phyloP scores from a whole-genome alignment of 1,284 basidiomycete species.

The Sporisorium sorghi region DNA sequence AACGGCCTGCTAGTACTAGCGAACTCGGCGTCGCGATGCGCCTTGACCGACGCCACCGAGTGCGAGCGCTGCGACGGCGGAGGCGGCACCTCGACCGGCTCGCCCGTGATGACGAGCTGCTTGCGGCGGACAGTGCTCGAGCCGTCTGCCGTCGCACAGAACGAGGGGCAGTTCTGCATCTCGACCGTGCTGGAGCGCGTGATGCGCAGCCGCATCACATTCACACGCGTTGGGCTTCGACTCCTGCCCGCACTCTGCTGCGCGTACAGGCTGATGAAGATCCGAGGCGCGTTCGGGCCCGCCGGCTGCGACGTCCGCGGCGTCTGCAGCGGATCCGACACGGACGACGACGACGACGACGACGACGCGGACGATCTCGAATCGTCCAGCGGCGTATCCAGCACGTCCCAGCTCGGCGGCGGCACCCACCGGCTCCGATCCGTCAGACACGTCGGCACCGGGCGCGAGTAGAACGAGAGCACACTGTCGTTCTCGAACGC shows the following conservation, averaged over 20 bases:
- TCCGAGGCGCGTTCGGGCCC: conserved; percentile 2
- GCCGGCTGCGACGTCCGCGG: conserved; percentile 6
- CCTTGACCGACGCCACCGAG: not conserved
- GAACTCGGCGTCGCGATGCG: not conserved
- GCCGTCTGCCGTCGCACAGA: not conserved
- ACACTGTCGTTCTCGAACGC: conserved; percentile 26
- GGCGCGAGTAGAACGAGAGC: conserved; percentile 1
- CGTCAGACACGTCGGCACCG: conserved; percentile 11
- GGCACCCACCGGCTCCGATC: conserved; percentile 24
- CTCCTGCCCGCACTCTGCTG: not conserved
- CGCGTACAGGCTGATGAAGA: conserved; percentile 15
- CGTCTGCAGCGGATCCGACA: conserved; percentile 21
- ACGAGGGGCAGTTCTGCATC: conserved; percentile 3
- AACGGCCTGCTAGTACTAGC: not conserved
- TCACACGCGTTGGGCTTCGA: not conserved
- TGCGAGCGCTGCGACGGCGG: not conserved
- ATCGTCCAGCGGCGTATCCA: not conserved
- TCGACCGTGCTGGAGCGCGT: conserved; percentile 24
- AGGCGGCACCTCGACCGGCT: not conserved
- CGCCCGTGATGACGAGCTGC: conserved; percentile 27
- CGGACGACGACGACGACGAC: conserved; percentile 16
- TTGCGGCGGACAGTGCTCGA: not conserved
- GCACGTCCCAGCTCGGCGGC: conserved; percentile 23
- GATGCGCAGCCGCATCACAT: conserved; percentile 14
- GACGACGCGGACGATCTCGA: not conserved